These are phyloP conservation scores for Leccinum obscurum DNA, from an alignment of 768 basidiomycete species.

Conservation along the genomic window DNA sequence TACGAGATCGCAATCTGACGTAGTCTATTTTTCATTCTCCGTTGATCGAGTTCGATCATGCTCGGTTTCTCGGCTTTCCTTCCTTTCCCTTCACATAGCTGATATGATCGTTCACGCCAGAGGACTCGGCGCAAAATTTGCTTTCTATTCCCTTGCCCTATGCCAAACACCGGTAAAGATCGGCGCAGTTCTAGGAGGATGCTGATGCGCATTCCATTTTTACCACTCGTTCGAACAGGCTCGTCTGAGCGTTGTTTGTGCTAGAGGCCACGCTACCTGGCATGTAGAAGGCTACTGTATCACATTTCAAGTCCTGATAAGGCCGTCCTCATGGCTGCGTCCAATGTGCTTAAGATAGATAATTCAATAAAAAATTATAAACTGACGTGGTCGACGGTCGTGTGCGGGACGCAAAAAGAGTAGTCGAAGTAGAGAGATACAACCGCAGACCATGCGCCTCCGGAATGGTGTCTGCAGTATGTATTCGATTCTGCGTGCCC, in stretches of 20 bases:
- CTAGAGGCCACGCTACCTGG: too few species aligned
- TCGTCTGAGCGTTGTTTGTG: conserved; percentile 49
- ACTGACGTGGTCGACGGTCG: too few species aligned
- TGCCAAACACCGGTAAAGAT: conserved; percentile 77
- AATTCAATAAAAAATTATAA: too few species aligned
- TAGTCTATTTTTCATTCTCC: too few species aligned
- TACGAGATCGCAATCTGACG: too few species aligned
- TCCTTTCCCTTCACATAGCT: background rate
- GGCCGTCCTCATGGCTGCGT: conserved; percentile 62
- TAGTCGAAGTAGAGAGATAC: background rate
- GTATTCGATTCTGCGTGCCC: background rate
- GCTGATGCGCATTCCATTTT: background rate
- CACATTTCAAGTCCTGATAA: conserved; percentile 59
- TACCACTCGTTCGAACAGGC: conserved; percentile 38
- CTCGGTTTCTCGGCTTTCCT: too few species aligned
- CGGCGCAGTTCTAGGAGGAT: conserved; percentile 73
- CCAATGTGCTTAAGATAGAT: conserved; percentile 62
- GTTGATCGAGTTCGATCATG: too few species aligned
- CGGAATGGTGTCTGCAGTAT: too few species aligned
- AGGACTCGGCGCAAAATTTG: conserved; percentile 73
- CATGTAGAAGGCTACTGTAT: conserved; percentile 32
- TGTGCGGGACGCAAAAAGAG: background rate
- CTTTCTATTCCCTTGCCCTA: conserved; percentile 82
- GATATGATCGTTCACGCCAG: conserved; percentile 43
- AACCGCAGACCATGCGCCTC: background rate